Percentiles rank a stretch among this genome's conserved stretches.
phyloP scores from a whole-genome alignment of 129 eudicot genomes.

The Chrysanthemum makinoi region DNA sequence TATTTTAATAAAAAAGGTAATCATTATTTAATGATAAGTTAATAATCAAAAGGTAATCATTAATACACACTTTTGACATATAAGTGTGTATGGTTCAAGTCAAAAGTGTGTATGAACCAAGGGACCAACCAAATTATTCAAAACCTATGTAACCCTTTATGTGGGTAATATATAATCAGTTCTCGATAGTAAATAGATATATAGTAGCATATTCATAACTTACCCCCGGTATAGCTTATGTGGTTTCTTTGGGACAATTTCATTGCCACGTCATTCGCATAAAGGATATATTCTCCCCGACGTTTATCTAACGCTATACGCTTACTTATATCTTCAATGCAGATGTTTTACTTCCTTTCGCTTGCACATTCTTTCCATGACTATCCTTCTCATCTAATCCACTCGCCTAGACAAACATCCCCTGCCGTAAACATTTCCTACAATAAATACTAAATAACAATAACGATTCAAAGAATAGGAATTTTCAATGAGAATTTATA shows the following conservation, averaged over 20 bases:
- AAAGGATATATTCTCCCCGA: background rate
- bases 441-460: constrained; percentile 2
- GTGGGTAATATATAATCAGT: background rate
- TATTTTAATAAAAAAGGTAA: too few relatives aligned
- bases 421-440: constrained; percentile 19
- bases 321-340: constrained; percentile 20
- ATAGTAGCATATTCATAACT: background rate
- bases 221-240: constrained; percentile 85
- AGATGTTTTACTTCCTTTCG: constrained; percentile 18
- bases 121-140: too few relatives aligned
- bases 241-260: constrained; percentile 37
- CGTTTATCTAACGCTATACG: constrained; percentile 16
- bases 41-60: too few relatives aligned
- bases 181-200: background rate
- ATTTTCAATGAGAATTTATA: too few relatives aligned
- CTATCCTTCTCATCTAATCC: constrained; percentile 30
- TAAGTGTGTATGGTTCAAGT: too few relatives aligned
- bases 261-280: constrained; percentile 25
- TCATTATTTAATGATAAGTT: too few relatives aligned
- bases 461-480: background rate
- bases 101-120: too few relatives aligned
- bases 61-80: too few relatives aligned
- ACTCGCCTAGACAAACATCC: constrained; percentile 24
- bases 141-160: background rate
- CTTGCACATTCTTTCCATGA: constrained; percentile 21